phyloP scores from a whole-genome alignment of 495 filamentous ascomycete species.

The Aspergillus carlsbadensis region DNA sequence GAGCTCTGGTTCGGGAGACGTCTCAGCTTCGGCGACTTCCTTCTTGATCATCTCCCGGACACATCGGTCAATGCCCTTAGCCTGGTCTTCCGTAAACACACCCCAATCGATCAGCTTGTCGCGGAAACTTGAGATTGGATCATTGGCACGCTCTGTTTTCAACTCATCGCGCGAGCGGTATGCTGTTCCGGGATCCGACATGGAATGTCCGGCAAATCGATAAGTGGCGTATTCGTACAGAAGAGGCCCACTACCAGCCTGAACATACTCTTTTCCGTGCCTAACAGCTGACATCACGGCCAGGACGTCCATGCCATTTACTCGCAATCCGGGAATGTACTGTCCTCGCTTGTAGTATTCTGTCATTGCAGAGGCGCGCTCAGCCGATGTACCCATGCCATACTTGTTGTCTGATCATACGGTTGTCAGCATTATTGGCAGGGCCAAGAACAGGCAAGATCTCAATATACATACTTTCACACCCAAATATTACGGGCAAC shows the following conservation, averaged over 20 bases:
- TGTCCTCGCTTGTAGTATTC: conserved; percentile 72
- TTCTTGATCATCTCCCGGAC: conserved; percentile 72
- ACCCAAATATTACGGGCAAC: conserved; percentile 83
- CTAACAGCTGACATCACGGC: conserved; percentile 84
- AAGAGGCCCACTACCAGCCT: conserved; percentile 74
- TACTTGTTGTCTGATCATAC: conserved; percentile 81
- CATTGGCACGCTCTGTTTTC: conserved; percentile 78
- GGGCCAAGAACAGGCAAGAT: not conserved
- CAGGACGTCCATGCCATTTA: conserved; percentile 95
- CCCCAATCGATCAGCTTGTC: conserved; percentile 86
- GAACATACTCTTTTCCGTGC: conserved; percentile 77
- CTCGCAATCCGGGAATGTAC: conserved; percentile 92
- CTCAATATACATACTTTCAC: conserved; percentile 69
- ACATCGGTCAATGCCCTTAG: conserved; percentile 84
- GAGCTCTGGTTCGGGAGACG: conserved; percentile 71
- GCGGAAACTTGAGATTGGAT: conserved; percentile 88
- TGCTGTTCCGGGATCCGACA: conserved; percentile 92
- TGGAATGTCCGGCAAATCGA: conserved; percentile 91
- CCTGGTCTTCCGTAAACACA: conserved; percentile 82
- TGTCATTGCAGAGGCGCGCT: conserved; percentile 1
- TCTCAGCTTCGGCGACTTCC: conserved; percentile 80
- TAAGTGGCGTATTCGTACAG: conserved; percentile 95
- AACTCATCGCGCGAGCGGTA: conserved; percentile 95
- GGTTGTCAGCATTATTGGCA: not conserved
- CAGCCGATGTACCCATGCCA: conserved; percentile 76